Evolutionary conservation across 257 asterid genomes (phyloP), one percentile per base, ranked within the genome.

Genomic region (Solanum stenotomum): DNA sequence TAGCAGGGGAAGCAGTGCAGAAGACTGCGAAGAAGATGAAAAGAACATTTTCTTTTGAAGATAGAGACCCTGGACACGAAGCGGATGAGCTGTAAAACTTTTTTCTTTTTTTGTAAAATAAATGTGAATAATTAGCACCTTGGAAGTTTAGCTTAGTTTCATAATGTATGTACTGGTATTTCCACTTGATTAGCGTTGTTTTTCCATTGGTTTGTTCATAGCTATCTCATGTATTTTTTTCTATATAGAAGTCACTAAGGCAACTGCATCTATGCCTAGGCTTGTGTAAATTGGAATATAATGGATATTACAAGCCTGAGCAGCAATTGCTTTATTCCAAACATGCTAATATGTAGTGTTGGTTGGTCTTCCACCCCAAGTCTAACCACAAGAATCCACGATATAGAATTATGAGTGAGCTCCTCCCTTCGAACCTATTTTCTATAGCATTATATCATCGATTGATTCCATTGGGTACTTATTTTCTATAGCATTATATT

Each of bases 31-130:
- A 90, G 10, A 89, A 87, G 67, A 23, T 91, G 25, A 87, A 86
- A 79, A 74, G 20, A 10, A 91, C 89, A 35, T 68, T 85, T 37
- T 83, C 88, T 34, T 59, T 27, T 61, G 11, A 42, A 13, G 23
- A 46, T 11, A 13, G 31, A 20, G 31, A 35, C 5, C 13, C 70
- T 25, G 63, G 12, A 27, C 79, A 46, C 70, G 18, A 61, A 71
- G 77, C 38, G 7, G 88, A 59, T n/a, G 89, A 87, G 61, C 91
- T 90, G 31, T 87, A 88, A 29, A 29, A 29, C 29, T 29, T 29
- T 29, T 29, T 29, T 29, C 29, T 42, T 42, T 42, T 42, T 42
- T 49, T 22, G 52, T 10, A 75, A 22, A 35, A 75, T 75, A 75
- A 35, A 75, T 75, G 83, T 35, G 83, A 75, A 35, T 22, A 35